Conservation (phyloP, 108 stramenopile genomes). For the Nitzschia inconspicua region DNA sequence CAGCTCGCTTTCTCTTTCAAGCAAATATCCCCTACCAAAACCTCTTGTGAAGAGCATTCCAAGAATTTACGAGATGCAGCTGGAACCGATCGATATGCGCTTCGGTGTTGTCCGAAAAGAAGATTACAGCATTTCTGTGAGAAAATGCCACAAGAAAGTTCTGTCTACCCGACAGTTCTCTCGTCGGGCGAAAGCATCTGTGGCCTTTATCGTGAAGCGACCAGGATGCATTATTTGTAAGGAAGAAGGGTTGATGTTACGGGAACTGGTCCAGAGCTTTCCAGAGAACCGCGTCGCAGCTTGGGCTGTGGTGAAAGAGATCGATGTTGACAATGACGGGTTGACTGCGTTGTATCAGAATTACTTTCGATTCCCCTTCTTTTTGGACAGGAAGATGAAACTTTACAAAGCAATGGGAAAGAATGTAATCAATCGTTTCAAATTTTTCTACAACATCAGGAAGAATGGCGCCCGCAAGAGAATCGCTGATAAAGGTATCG, state of each 20-base stretch:
- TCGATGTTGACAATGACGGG: too few species aligned
- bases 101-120: conserved; percentile 17
- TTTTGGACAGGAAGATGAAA: too few species aligned
- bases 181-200: conserved; percentile 7
- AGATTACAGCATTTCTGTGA: background rate
- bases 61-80: background rate
- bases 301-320: conserved; percentile 33
- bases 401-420: too few species aligned
- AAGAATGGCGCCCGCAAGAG: too few species aligned
- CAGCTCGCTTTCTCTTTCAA: too few species aligned
- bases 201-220: conserved; percentile 13
- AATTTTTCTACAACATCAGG: too few species aligned
- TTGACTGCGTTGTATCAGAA: conserved; percentile 27
- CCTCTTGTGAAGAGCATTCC: background rate
- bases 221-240: conserved; percentile 14
- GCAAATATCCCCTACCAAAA: too few species aligned
- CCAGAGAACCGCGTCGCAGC: conserved; percentile 8
- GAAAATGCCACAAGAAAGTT: background rate
- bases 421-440: too few species aligned
- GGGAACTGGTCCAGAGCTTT: conserved; percentile 4
- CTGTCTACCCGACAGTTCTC: too few species aligned
- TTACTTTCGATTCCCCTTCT: conserved; percentile 35
- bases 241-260: conserved; percentile 5
- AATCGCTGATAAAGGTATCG: too few species aligned
- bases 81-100: conserved; percentile 6